Evolutionary conservation across 2,329 filamentous ascomycete genomes (phyloP), one percentile per base, ranked within the genome.

Genomic region (Exophiala mesophila): DNA sequence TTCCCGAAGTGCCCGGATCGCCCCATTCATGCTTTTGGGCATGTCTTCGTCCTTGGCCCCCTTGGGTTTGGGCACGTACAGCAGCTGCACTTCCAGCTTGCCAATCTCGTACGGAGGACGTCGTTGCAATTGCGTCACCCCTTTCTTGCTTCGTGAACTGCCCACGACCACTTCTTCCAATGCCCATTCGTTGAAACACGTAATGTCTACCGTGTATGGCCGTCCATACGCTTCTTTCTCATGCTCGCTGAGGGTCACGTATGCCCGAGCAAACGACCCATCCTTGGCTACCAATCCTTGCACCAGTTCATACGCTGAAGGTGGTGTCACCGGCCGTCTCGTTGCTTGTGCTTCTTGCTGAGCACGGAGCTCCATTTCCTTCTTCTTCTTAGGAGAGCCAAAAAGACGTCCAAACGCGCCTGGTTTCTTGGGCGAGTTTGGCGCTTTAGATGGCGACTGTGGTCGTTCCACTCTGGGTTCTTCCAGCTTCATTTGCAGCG

Each of bases 21-120:
- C 95, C 31, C 87, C 85, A 65, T 92, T 94, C 89, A 98, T 95
- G 71, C 89, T 96, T 80, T 97, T 97, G 41, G 92, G 92, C 88
- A 98, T 96, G 55, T 97, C 90, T 12, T 96, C 89, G 52, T 97
- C 92, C 36, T 80, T 81, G 20, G 82, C 76, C 32, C 84, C 85
- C 70, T 87, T 90, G 3, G 92, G 90, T 57, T 89, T 88, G 1
- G 92, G 92, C 1, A 98, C 88, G 59, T 95, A 98, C 10, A 98
- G 73, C 6, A 98, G 76, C 68, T 98, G 92, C 28, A 98, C 72
- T 62, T 95, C 87, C 41, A 98, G 75, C 68, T 95, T 95, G 53
- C 89, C 92, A 58, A 98, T 81, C 66, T 90, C 88, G 70, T 98
- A 98, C n/a, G 92, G 92, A 9, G 92, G 90, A 39, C 85, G 71